phyloP scores from a whole-genome alignment of 768 basidiomycete species.

The Cyclocybe aegerita region DNA sequence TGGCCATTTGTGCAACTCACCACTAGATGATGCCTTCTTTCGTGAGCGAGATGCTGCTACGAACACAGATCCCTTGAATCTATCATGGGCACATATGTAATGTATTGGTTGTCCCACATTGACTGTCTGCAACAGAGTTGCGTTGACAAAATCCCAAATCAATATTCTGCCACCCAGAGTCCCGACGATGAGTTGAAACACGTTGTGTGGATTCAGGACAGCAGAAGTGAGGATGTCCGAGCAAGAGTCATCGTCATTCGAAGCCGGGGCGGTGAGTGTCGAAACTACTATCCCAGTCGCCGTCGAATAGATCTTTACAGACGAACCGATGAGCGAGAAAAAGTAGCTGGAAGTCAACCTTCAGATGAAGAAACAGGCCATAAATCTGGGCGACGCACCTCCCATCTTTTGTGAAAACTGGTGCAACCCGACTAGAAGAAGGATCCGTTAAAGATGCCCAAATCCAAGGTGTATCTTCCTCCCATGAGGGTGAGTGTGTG shows the following conservation, averaged over 20 bases:
- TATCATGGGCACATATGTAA: conserved; percentile 68
- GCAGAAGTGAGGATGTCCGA: conserved; percentile 68
- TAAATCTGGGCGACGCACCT: conserved; percentile 47
- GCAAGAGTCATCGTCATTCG: conserved; percentile 30
- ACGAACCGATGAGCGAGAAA: conserved; percentile 80
- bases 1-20: conserved; percentile 18
- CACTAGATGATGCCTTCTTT: conserved; percentile 39
- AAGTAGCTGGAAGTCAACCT: conserved; percentile 62
- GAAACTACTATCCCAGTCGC: conserved; percentile 78
- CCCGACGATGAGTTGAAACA: conserved; percentile 86
- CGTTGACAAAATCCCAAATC: conserved; percentile 94
- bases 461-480: conserved; percentile 47
- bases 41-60: conserved; percentile 57
- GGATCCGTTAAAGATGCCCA: conserved; percentile 76
- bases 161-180: conserved; percentile 82
- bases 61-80: conserved; percentile 68
- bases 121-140: conserved; percentile 72
- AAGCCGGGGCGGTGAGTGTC: conserved; percentile 62
- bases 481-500: conserved; percentile 18
- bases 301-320: conserved; percentile 84
- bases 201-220: conserved; percentile 79
- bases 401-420: conserved; percentile 87
- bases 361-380: background rate
- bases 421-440: conserved; percentile 59
- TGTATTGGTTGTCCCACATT: conserved; percentile 68